Percentiles rank a stretch among this genome's conserved stretches.
These are phyloP conservation scores for Fusarium vanettenii DNA, from an alignment of 2,329 filamentous ascomycete species.

Conservation along the genomic window DNA sequence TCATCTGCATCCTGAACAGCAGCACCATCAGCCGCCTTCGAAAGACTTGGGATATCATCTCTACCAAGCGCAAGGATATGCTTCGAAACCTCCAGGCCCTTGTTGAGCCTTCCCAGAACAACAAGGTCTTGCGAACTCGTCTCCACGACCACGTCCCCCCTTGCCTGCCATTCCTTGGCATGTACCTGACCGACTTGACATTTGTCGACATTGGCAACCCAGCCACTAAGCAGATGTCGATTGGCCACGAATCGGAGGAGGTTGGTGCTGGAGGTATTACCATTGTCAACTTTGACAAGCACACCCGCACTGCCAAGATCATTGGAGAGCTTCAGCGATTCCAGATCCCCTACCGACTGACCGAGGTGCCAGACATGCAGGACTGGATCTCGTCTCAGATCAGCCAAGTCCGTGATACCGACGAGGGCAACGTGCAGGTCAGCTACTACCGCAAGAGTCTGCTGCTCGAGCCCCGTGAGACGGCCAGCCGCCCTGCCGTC, in stretches of 20 bases:
- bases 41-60: slow-evolving; percentile 92
- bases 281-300: slow-evolving; percentile 98
- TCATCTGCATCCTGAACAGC: slow-evolving; percentile 92
- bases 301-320: slow-evolving; percentile 92
- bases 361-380: slow-evolving; percentile 87
- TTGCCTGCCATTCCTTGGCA: slow-evolving; percentile 94
- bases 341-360: slow-evolving; percentile 90
- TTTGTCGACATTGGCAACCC: slow-evolving; percentile 97
- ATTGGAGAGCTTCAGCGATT: slow-evolving; percentile 96
- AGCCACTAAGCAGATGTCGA: slow-evolving; percentile 77
- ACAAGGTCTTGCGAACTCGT: slow-evolving; percentile 84
- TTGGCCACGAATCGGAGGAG: slow-evolving; percentile 63
- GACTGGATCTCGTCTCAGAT: slow-evolving; percentile 92
- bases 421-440: slow-evolving; percentile 68
- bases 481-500: slow-evolving; percentile 45
- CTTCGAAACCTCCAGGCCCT: slow-evolving; percentile 84
- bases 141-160: slow-evolving; percentile 89
- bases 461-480: slow-evolving; percentile 81
- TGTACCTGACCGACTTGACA: slow-evolving; percentile 95
- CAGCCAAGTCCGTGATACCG: slow-evolving; percentile 74
- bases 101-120: slow-evolving; percentile 91
- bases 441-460: slow-evolving; percentile 84
- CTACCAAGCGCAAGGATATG: slow-evolving; percentile 82
- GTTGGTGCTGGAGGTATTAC: slow-evolving; percentile 74
- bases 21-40: slow-evolving; percentile 90